These are phyloP conservation scores for Colletotrichum paranaense DNA, from an alignment of 2,329 filamentous ascomycete genomes.

Conservation along the genomic window DNA sequence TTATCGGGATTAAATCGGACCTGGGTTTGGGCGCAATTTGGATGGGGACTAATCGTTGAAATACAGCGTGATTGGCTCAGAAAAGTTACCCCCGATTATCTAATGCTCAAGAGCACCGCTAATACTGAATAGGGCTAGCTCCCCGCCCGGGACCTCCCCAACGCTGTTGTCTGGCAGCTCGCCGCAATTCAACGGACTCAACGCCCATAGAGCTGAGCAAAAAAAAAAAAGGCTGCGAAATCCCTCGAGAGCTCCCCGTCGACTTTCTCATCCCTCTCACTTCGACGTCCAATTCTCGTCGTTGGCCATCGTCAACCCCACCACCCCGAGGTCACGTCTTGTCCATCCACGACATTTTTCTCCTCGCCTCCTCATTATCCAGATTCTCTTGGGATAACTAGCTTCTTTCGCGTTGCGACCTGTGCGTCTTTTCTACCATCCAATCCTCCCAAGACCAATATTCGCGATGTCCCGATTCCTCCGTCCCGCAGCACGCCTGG, in stretches of 20 bases:
- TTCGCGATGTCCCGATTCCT: conserved; percentile 62
- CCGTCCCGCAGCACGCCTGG: conserved; percentile 62
- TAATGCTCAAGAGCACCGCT: not conserved
- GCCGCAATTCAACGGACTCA: conserved; percentile 39
- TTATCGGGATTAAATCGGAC: conserved; percentile 23
- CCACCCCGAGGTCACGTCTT: conserved; percentile 16
- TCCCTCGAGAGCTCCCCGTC: conserved; percentile 37
- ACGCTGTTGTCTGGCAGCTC: conserved; percentile 35
- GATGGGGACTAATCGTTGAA: not conserved
- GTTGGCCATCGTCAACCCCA: conserved; percentile 35
- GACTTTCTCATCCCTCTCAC: conserved; percentile 32
- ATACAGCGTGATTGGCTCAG: not conserved
- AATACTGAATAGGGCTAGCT: conserved; percentile 11
- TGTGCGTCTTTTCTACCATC: not conserved
- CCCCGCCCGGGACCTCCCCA: conserved; percentile 31
- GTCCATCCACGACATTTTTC: not conserved
- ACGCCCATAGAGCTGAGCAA: conserved; percentile 36
- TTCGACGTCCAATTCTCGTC: conserved; percentile 30
- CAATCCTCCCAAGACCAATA: conserved; percentile 22
- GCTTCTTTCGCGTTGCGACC: conserved; percentile 20
- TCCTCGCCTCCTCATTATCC: not conserved
- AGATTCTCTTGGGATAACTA: not conserved
- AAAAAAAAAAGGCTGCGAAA: conserved; percentile 37
- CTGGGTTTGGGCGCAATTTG: conserved; percentile 5
- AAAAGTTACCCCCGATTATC: conserved; percentile 18